Base-by-base conservation (phyloP, 75 land plant species). In the Sequoia sempervirens region DNA sequence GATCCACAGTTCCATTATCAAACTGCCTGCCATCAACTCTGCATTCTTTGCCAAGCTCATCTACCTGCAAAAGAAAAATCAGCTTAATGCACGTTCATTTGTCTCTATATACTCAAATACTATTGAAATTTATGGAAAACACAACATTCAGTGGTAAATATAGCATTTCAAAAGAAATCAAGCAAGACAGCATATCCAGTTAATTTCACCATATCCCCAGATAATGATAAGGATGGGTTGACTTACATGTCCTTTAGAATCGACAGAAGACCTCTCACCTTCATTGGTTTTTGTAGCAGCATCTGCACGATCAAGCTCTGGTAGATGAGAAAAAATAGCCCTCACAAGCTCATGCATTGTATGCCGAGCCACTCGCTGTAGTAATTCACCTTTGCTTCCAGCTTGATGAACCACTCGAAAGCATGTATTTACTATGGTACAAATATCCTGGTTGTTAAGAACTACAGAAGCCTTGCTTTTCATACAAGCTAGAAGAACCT, bases 401-500 rank as follows among this genome's bases (percentile, higher is more conserved):
- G 99, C 97, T 87, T 97, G 98, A 85, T 97, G 99, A 74, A 97
- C 98, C 54, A 97, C 88, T 34, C 97, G 93, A 85, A 96, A 97
- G 86, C 97, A 94, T 34, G 98, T 96, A 80, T 97, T 96, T 41
- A 97, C 94, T 26, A 96, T 92, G 41, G 90, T 95, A 84, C 97
- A 95, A n/a, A 96, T 95, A 88, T 96, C 97, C 83, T 93, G 92
- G 87, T 98, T 91, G 84, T 89, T 90, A 84, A 98, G 82, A 84
- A 93, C 87, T 47, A 88, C 84, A 28, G 96, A 92, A 47, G 93
- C 92, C 75, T 88, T 87, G 83, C 92, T 86, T 79, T 89, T 91
- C 94, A 98, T 92, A 53, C 94, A 91, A 61, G 95, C 99, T 56
- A 93, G 87, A 80, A 98, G 91, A 83, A 97, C 99, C 83, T 95